Base-by-base conservation (phyloP, 805 yeast species). In the Spathaspora hagerdaliae region DNA sequence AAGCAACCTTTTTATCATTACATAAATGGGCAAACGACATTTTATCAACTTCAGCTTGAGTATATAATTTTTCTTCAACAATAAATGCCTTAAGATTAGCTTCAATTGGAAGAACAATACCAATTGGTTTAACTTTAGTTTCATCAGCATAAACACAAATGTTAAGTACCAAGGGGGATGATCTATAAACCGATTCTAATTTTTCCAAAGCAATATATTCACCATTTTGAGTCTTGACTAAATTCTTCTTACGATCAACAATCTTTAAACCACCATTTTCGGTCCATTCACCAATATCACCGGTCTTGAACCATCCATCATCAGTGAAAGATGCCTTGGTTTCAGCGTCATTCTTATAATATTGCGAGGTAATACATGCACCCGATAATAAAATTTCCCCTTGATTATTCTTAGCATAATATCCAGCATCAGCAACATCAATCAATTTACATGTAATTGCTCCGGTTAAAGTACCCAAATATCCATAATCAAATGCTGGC, bases 131-230 rank as follows among this genome's bases (percentile, higher is more conserved):
- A 51, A 87, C 92, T 65, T 86, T 86, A 52, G 73, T 71, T 57
- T 80, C 82, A 67, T 94, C 97, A 41, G 98, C 98, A 63, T 91
- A 92, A 51, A 90, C 91, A 70, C 97, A 91, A 51, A 92, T 74
- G 72, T 94, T 92, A 44, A 74, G 68, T 33, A 92, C 94, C 52
- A 75, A 74, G 38, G 79, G 69, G 66, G 85, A 85, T 29, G 97
- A 85, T 69, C 97, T 81, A 74, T 94, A 94, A 41, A 87, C 75
- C 9, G 96, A 78, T 71, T 94, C 99, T 54, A 94, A 74, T 69
- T 91, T 91, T 71, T 94, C 99, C 59, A 94, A 77, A 4, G 99
- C 99, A 65, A 94, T 88, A 69, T 94, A 94, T 73, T 94, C 99
- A 70, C 99, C 99, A 64, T 94, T 92, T 59, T 80, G 76, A 14